Percentiles rank a stretch among this genome's conserved stretches.
phyloP scores from a whole-genome alignment of 1,284 basidiomycete species.

The Gomphus sp. region DNA sequence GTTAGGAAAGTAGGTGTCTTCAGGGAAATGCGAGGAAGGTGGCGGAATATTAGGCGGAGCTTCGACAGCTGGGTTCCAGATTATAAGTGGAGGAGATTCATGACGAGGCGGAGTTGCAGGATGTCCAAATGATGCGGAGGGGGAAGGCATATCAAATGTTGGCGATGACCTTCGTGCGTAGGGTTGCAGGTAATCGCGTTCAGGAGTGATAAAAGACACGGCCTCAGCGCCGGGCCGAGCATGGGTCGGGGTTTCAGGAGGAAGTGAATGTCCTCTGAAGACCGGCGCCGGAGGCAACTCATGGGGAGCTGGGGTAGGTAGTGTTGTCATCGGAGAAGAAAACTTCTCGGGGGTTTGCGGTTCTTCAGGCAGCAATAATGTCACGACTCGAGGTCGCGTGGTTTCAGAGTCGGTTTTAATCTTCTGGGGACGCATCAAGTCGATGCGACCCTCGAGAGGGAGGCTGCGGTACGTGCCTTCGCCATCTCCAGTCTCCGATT shows the following conservation, averaged over 20 bases:
- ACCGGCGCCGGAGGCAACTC: slow-evolving; percentile 38
- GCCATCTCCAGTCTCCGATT: slow-evolving; percentile 12
- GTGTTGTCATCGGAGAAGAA: slow-evolving; percentile 24
- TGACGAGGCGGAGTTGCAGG: slow-evolving; percentile 28
- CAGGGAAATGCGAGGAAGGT: slow-evolving; percentile 44
- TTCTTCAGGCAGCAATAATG: background rate
- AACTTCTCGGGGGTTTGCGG: slow-evolving; percentile 2
- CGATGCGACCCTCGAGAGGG: slow-evolving; percentile 79
- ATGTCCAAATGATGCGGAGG: slow-evolving; percentile 17
- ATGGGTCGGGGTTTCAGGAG: slow-evolving; percentile 12
- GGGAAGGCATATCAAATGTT: slow-evolving; percentile 13
- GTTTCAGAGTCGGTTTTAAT: slow-evolving; percentile 56
- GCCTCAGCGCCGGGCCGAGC: slow-evolving; percentile 16
- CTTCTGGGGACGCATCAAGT: slow-evolving; percentile 72
- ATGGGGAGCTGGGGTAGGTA: slow-evolving; percentile 49
- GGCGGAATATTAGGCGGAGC: slow-evolving; percentile 59
- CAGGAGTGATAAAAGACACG: slow-evolving; percentile 27
- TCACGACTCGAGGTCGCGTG: background rate
- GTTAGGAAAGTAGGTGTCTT: slow-evolving; percentile 64
- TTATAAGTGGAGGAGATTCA: slow-evolving; percentile 51
- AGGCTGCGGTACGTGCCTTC: slow-evolving; percentile 71
- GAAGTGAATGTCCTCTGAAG: slow-evolving; percentile 22
- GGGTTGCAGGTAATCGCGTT: slow-evolving; percentile 8
- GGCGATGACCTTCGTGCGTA: slow-evolving; percentile 11
- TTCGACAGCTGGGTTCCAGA: slow-evolving; percentile 63